A percentile compares a stretch with the other conserved stretches of the same genome.
Evolutionary conservation across 2,329 filamentous ascomycete genomes (phyloP).

Genomic region (Moelleriella libera): DNA sequence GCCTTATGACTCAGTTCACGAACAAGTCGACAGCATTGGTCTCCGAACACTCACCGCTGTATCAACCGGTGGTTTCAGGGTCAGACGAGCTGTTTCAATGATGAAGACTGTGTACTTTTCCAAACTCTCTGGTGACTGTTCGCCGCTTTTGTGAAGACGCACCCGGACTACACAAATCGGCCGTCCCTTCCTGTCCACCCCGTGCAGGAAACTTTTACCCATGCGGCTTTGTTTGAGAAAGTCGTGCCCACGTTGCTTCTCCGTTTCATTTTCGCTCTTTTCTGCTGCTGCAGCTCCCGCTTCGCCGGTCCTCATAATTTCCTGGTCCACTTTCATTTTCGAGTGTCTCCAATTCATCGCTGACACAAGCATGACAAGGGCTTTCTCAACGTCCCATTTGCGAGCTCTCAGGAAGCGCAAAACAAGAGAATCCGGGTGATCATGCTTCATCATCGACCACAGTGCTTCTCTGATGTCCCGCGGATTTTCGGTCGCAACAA

Average conservation of each 20-base stretch:
- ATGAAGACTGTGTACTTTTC: conserved; percentile 87
- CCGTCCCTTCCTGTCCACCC: conserved; percentile 67
- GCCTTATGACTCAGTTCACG: neutral
- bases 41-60: conserved; percentile 58
- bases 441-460: conserved; percentile 91
- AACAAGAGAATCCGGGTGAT: conserved; percentile 76
- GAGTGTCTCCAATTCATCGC: conserved; percentile 82
- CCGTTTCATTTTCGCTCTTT: conserved; percentile 37
- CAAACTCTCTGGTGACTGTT: conserved; percentile 68
- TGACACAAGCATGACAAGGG: conserved; percentile 84
- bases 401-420: conserved; percentile 76
- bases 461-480: conserved; percentile 69
- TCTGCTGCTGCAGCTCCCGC: conserved; percentile 46
- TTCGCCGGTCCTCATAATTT: conserved; percentile 71
- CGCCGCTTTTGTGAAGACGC: conserved; percentile 65
- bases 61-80: conserved; percentile 67
- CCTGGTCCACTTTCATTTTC: conserved; percentile 79
- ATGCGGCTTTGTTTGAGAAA: conserved; percentile 74
- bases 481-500: conserved; percentile 60
- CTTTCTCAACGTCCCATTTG: conserved; percentile 92
- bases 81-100: conserved; percentile 85
- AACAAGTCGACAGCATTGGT: neutral
- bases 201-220: conserved; percentile 90
- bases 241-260: conserved; percentile 57
- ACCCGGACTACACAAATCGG: conserved; percentile 81